Evolutionary conservation across 257 asterid species (phyloP).

Genomic region (Penstemon newberryi): DNA sequence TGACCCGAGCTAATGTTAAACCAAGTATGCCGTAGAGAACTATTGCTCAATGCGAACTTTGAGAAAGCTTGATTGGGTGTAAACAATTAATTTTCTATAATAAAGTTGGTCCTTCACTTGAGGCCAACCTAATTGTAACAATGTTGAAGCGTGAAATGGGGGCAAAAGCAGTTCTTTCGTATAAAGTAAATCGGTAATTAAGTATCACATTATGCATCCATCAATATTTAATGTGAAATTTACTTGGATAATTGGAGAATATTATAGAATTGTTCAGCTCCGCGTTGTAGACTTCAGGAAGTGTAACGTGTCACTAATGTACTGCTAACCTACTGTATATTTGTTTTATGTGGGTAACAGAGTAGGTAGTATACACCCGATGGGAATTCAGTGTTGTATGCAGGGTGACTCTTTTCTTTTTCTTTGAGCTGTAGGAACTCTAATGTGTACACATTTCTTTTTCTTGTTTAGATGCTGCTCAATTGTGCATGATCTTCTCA

Average conservation of each 20-base stretch:
- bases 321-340: slow-evolving; percentile 1
- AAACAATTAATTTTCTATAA: too few species aligned
- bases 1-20: slow-evolving; percentile 8
- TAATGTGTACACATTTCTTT: slow-evolving; percentile 5
- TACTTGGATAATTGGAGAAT: slow-evolving; percentile 2
- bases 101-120: not conserved
- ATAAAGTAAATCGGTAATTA: not conserved
- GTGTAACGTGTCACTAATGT: not conserved
- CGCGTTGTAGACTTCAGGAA: not conserved
- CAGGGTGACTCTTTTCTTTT: slow-evolving; percentile 5
- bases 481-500: not conserved
- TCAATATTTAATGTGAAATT: not conserved
- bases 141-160: slow-evolving; percentile 1
- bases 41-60: too few species aligned
- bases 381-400: not conserved
- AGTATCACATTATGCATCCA: not conserved
- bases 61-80: too few species aligned
- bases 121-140: not conserved
- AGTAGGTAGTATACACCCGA: not conserved
- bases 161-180: not conserved
- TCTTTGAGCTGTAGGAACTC: not conserved
- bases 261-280: not conserved
- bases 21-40: not conserved
- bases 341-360: not conserved
- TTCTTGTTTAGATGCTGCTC: slow-evolving; percentile 11